Conservation (phyloP, 2,329 filamentous ascomycete genomes). For the Xylariaceae sp. region DNA sequence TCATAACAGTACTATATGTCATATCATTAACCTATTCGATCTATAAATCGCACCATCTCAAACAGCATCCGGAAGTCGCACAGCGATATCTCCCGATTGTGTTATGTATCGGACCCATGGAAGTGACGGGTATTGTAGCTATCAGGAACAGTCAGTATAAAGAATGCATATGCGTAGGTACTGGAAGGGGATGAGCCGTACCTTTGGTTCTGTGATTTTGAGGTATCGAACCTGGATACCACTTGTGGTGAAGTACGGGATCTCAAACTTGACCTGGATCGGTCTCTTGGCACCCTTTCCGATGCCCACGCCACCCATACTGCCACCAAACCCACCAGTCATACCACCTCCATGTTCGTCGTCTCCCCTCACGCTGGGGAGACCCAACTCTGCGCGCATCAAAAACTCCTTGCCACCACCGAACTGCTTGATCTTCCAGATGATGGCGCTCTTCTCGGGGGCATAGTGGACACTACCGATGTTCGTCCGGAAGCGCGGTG, state of each 20-base stretch:
- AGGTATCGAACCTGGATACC: constrained; percentile 97
- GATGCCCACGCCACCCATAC: constrained; percentile 84
- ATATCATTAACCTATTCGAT: constrained; percentile 22
- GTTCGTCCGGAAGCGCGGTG: constrained; percentile 92
- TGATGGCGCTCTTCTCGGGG: constrained; percentile 92
- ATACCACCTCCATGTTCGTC: constrained; percentile 95
- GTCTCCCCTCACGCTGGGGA: constrained; percentile 90
- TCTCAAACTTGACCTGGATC: constrained; percentile 99
- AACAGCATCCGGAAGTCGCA: constrained; percentile 85
- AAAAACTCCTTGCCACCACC: constrained; percentile 97
- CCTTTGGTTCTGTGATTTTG: constrained; percentile 99
- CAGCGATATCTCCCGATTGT: constrained; percentile 93
- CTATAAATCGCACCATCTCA: constrained; percentile 33
- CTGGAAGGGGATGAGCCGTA: constrained; percentile 40
- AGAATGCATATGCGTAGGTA: neutral
- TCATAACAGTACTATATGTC: too few relatives aligned
- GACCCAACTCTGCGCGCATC: constrained; percentile 92
- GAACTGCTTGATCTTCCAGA: constrained; percentile 99
- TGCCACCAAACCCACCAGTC: constrained; percentile 95
- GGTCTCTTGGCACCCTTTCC: constrained; percentile 87
- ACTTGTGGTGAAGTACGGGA: constrained; percentile 99
- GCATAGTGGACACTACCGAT: constrained; percentile 97
- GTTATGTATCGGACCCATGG: constrained; percentile 99
- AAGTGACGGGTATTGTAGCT: constrained; percentile 96
- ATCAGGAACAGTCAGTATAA: constrained; percentile 13